phyloP scores from a whole-genome alignment of 805 yeast species.

The Pichia membranifaciens region DNA sequence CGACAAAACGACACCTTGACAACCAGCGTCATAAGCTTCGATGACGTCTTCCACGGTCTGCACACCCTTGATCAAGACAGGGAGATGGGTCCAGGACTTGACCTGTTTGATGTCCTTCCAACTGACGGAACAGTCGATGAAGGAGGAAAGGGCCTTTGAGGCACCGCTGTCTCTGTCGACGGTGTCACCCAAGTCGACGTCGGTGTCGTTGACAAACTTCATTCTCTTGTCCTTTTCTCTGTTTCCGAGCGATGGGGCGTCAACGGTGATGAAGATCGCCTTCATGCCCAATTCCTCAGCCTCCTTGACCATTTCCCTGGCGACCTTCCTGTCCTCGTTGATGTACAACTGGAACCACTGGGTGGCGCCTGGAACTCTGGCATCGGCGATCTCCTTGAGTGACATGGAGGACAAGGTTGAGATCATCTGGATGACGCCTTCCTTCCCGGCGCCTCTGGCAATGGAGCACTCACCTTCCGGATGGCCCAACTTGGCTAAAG shows the following conservation, averaged over 20 bases:
- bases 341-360: constrained; percentile 91
- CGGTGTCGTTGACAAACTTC: constrained; percentile 37
- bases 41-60: constrained; percentile 77
- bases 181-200: constrained; percentile 37
- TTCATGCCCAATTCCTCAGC: constrained; percentile 72
- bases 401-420: constrained; percentile 89
- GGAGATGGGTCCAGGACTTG: constrained; percentile 51
- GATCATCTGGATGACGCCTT: constrained; percentile 78
- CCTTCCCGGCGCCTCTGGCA: constrained; percentile 74
- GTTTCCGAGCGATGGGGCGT: constrained; percentile 87
- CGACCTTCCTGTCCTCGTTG: constrained; percentile 64
- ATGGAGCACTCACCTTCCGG: constrained; percentile 88
- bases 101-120: constrained; percentile 64
- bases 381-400: constrained; percentile 76
- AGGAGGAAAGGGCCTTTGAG: constrained; percentile 77
- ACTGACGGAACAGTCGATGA: constrained; percentile 63
- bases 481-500: constrained; percentile 85
- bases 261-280: constrained; percentile 84
- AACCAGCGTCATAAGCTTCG: constrained; percentile 64
- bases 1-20: constrained; percentile 73
- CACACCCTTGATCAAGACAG: constrained; percentile 76
- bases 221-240: constrained; percentile 58
- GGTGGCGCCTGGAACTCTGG: constrained; percentile 57
- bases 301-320: constrained; percentile 55
- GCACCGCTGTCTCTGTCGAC: constrained; percentile 78